phyloP scores from a whole-genome alignment of 192 early-diverging fungal genomes.

The Coemansia sp. region DNA sequence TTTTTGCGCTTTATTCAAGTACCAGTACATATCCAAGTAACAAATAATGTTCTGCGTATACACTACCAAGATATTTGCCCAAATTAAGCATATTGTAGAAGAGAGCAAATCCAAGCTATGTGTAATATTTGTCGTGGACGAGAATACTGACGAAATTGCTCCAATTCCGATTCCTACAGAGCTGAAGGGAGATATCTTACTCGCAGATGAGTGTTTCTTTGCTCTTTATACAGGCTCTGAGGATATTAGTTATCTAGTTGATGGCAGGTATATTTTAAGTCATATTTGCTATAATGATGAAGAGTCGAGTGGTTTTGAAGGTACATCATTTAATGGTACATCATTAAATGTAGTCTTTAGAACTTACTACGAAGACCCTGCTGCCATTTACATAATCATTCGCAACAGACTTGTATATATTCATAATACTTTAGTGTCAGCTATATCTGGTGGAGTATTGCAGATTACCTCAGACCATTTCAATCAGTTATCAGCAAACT shows the following conservation, averaged over 20 bases:
- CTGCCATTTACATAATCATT: not conserved
- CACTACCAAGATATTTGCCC: not conserved
- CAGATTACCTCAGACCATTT: too few species aligned
- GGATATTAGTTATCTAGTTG: not conserved
- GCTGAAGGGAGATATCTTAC: not conserved
- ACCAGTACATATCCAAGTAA: not conserved
- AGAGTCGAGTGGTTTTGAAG: not conserved
- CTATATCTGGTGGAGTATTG: not conserved
- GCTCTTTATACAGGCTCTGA: not conserved
- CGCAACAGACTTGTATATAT: not conserved
- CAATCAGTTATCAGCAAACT: too few species aligned
- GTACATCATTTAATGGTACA: not conserved
- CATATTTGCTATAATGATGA: not conserved
- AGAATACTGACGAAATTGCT: not conserved
- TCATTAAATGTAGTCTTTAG: not conserved
- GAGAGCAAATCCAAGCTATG: not conserved
- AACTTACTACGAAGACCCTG: not conserved
- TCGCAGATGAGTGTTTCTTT: not conserved
- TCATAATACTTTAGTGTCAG: not conserved
- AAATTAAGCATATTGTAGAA: not conserved
- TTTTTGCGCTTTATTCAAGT: not conserved
- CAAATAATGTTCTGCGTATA: not conserved
- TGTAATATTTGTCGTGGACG: not conserved
- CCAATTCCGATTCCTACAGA: not conserved
- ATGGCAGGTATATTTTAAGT: not conserved